Base-by-base conservation (phyloP, 768 basidiomycete genomes). In the Hebeloma cylindrosporum region DNA sequence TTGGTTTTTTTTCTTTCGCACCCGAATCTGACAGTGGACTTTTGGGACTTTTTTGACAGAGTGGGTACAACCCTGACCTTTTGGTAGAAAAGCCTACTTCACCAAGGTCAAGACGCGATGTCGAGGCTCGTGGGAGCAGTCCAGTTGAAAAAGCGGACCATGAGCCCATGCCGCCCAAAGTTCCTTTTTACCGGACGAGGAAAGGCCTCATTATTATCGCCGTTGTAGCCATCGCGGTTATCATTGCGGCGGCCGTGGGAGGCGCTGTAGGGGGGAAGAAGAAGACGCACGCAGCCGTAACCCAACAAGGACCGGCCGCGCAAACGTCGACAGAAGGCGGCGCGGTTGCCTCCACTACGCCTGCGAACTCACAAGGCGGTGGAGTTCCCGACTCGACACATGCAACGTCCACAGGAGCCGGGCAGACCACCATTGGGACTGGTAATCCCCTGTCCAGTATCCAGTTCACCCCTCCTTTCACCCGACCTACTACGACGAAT, bases 211-310 rank as follows among this genome's bases (percentile, higher is more conserved):
- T 79, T 35, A 57, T 66, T 42, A 52, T 76, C 28, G 49, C 61
- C 33, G 32, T 79, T 30, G 51, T 62, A 3, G 56, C 53, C 6
- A 17, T 79, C 31, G 53, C 79, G 18, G 48, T 79, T 35, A 51
- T 83, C 28, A 80, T 66, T 0, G 80, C 74, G 0, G 67, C 74
- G 3, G 72, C 83, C 3, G 80, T 79, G 0, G 81, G 79, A 4
- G 80, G 71, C 0, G 81, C 82, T 0, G 80, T 79, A 21, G 81
- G 75, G 14, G 70, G 77, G 33, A 47, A 40, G 53, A 52, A 56
- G n/a, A 54, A 51, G 45, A 46, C n/a, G n/a, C n/a, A n/a, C n/a
- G n/a, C n/a, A n/a, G n/a, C n/a, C n/a, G n/a, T n/a, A n/a, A n/a
- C n/a, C n/a, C n/a, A n/a, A n/a, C n/a, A n/a, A n/a, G n/a, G n/a